Evolutionary conservation across 2,329 filamentous ascomycete species (phyloP).

Genomic region (Aspergillus transmontanensis): DNA sequence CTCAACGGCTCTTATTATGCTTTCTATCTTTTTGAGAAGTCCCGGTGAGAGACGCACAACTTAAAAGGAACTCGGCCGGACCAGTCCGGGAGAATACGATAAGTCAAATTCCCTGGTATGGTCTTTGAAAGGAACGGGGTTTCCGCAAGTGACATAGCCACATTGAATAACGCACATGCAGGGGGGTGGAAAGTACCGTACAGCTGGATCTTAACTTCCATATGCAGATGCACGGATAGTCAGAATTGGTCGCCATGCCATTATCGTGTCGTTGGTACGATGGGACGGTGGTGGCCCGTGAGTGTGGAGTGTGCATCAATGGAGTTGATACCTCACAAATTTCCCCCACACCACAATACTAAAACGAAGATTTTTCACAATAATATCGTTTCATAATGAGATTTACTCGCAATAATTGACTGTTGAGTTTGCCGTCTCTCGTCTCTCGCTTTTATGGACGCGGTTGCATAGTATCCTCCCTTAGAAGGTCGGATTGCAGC

Average conservation of each 20-base stretch:
- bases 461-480: neutral
- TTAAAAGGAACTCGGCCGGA: neutral
- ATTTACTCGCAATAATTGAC: constrained; percentile 13
- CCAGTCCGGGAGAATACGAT: constrained; percentile 12
- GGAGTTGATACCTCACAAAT: constrained; percentile 19
- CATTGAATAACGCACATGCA: constrained; percentile 24
- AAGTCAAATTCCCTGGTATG: constrained; percentile 14
- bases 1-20: neutral
- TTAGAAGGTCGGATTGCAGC: neutral
- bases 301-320: neutral
- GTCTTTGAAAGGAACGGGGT: neutral
- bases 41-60: neutral
- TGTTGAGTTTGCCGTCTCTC: neutral
- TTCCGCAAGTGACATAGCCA: constrained; percentile 12
- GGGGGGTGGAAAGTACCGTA: constrained; percentile 17
- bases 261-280: constrained; percentile 1
- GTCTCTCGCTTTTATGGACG: neutral
- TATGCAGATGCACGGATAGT: constrained; percentile 7
- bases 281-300: constrained; percentile 9
- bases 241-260: constrained; percentile 2
- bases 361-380: neutral
- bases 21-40: neutral
- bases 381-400: constrained; percentile 12
- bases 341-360: neutral
- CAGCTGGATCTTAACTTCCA: constrained; percentile 10